Base-by-base conservation (phyloP, 495 filamentous ascomycete genomes). In the Penicillium ochrochloron region DNA sequence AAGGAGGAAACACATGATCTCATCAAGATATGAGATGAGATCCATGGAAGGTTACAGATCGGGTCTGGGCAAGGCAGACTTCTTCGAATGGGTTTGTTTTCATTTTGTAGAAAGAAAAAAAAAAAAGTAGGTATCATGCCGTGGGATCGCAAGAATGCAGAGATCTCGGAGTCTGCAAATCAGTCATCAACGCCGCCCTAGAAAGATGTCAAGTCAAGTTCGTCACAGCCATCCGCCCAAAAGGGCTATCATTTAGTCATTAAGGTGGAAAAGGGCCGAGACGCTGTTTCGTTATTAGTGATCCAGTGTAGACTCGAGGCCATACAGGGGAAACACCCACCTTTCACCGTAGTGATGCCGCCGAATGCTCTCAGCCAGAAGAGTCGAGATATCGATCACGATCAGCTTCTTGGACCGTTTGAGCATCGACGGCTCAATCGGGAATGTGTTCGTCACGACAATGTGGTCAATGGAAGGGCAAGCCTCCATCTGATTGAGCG, bases 381-480 rank as follows among this genome's bases (percentile, higher is more conserved):
- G 82, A 70, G 87, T 90, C 48, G 92, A 95, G 31, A 99, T 83
- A 70, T 97, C 93, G 61, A 99, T 86, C 19, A 96, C 83, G 59
- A 93, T 86, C 74, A 99, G 83, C 81, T 99, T 99, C 81, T 85
- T 92, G 35, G 86, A 85, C 48, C 84, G 85, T 57, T 81, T 85
- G 19, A 86, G 77, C 78, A 90, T 88, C 65, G 90, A 85, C 52
- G 86, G 84, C 17, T 87, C 81, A 64, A 98, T 96, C 9, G 95
- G 95, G 74, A 97, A 97, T 44, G 93, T 93, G 79, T 98, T 97
- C 27, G 95, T 99, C 63, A 99, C 95, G 48, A 99, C 89, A 66
- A 99, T 94, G 65, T 88, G 80, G 73, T 98, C 89, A 72, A 99
- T 98, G 69, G 91, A 96, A 42, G 92, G 86, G 79, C 95, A 97